Percentiles rank a stretch among this genome's conserved stretches.
Evolutionary conservation across 2,329 filamentous ascomycete genomes (phyloP).

Genomic region (Aspergillus pseudotamarii): DNA sequence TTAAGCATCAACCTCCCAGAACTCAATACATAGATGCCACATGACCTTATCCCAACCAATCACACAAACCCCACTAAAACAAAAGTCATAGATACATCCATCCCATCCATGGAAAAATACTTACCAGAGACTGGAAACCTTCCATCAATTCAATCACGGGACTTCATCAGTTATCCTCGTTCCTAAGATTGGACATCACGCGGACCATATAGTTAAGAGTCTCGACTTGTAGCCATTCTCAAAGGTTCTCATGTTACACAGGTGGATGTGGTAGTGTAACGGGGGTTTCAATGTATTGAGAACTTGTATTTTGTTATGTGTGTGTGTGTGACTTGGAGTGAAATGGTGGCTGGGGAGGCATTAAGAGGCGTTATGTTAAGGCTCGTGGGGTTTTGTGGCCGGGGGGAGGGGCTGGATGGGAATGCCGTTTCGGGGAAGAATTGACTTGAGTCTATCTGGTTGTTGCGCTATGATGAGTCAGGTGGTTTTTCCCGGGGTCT

Average conservation of each 20-base stretch:
- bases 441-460: not conserved
- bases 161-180: not conserved
- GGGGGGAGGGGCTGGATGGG: not conserved
- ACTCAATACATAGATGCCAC: not conserved
- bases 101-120: not conserved
- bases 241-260: not conserved
- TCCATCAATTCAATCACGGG: not conserved
- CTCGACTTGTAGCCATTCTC: not conserved
- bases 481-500: not conserved
- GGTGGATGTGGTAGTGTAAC: not conserved
- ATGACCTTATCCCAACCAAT: not conserved
- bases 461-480: not conserved
- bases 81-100: too few relatives aligned
- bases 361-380: not conserved
- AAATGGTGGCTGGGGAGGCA: too few relatives aligned
- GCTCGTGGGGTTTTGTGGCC: not conserved
- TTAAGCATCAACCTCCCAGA: not conserved
- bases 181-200: not conserved
- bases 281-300: not conserved
- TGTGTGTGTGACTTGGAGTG: not conserved
- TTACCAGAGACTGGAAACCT: not conserved
- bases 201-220: not conserved
- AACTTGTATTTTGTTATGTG: not conserved
- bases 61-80: too few relatives aligned
- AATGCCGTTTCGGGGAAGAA: not conserved